These are phyloP conservation scores for Sphagnurus paluster DNA, from an alignment of 1,284 basidiomycete species.

Conservation along the genomic window DNA sequence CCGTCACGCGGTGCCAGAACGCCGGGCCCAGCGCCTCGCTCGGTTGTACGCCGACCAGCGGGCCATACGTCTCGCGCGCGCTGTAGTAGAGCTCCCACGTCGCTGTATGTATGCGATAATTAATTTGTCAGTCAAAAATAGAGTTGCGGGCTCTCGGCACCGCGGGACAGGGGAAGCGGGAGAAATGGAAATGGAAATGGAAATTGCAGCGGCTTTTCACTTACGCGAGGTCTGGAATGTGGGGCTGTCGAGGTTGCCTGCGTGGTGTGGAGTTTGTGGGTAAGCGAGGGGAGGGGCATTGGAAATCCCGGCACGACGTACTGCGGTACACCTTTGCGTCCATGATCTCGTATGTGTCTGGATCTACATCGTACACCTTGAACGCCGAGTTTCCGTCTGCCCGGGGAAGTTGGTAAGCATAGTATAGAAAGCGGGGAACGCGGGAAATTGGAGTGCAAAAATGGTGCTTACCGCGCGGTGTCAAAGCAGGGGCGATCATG, in stretches of 20 bases:
- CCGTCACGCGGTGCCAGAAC: slow-evolving; percentile 65
- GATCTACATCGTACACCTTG: slow-evolving; percentile 53
- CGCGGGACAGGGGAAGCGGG: not conserved
- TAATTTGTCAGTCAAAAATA: too few species aligned
- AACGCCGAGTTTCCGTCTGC: slow-evolving; percentile 53
- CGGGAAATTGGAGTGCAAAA: not conserved
- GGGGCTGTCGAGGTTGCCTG: slow-evolving; percentile 39
- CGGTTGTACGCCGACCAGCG: slow-evolving; percentile 37
- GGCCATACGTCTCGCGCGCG: slow-evolving; percentile 51
- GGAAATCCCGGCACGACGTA: slow-evolving; percentile 19
- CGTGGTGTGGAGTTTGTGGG: not conserved
- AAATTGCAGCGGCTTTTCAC: too few species aligned
- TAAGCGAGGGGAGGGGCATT: not conserved
- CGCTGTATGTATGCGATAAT: slow-evolving; percentile 31
- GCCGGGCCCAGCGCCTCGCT: slow-evolving; percentile 37
- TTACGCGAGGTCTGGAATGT: slow-evolving; percentile 36
- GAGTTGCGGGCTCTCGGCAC: too few species aligned
- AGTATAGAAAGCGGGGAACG: not conserved
- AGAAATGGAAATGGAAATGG: too few species aligned
- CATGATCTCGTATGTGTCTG: slow-evolving; percentile 53
- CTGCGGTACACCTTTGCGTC: slow-evolving; percentile 45
- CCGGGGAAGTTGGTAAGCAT: too few species aligned
- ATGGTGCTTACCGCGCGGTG: slow-evolving; percentile 54
- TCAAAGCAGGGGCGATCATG: slow-evolving; percentile 55
- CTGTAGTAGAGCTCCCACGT: slow-evolving; percentile 58